phyloP scores from a whole-genome alignment of 169 alveolate genomes.

The Plasmodium adleri region DNA sequence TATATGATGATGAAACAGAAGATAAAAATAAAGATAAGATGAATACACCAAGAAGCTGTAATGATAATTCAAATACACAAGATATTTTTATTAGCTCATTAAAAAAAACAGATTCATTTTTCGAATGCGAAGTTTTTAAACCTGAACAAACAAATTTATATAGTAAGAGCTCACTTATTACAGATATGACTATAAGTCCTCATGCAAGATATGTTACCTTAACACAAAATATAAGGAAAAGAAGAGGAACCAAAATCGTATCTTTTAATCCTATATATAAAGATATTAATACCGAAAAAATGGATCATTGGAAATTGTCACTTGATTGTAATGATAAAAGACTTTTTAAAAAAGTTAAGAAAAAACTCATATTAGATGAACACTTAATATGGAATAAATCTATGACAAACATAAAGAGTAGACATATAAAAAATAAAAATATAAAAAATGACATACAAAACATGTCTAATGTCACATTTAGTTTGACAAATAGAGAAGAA shows the following conservation, averaged over 20 bases:
- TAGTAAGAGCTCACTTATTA: constrained; percentile 75
- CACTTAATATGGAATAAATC: constrained; percentile 72
- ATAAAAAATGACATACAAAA: not conserved
- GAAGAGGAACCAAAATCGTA: constrained; percentile 70
- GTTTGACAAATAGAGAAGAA: not conserved
- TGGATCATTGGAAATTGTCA: constrained; percentile 43
- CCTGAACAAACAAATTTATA: constrained; percentile 21
- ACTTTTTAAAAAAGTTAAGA: constrained; percentile 48
- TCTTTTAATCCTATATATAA: constrained; percentile 58
- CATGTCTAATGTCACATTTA: not conserved
- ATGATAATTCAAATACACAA: not conserved
- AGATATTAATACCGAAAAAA: constrained; percentile 56
- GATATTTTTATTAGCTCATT: constrained; percentile 70
- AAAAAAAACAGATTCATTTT: constrained; percentile 27
- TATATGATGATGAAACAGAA: not conserved
- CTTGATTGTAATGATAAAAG: constrained; percentile 45
- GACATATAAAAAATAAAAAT: not conserved
- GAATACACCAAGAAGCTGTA: too few species aligned
- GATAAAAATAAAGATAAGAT: too few species aligned
- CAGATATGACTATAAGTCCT: constrained; percentile 90
- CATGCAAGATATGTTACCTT: constrained; percentile 93
- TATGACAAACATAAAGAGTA: constrained; percentile 14
- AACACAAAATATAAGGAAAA: constrained; percentile 88
- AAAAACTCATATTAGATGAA: constrained; percentile 38
- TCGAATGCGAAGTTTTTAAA: constrained; percentile 45